Evolutionary conservation across 805 yeast genomes (phyloP).

Genomic region (Clavispora fructus): DNA sequence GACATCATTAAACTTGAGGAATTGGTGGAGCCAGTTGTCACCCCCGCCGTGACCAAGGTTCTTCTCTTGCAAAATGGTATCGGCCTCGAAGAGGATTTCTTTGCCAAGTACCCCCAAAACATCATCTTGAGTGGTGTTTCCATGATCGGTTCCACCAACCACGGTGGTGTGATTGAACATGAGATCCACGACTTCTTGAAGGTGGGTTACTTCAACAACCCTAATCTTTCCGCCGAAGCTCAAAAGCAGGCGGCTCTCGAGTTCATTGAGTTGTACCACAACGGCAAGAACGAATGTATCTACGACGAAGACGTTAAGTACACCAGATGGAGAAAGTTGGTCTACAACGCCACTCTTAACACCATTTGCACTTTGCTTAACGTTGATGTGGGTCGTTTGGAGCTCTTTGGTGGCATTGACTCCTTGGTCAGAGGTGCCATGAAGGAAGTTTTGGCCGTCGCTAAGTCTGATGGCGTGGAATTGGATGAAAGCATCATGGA

Average conservation of each 20-base stretch:
- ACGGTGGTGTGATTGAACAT: conserved; percentile 21
- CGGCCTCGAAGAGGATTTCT: conserved; percentile 30
- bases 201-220: conserved; percentile 30
- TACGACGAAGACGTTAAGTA: conserved; percentile 43
- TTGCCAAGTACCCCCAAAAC: conserved; percentile 27
- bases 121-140: conserved; percentile 33
- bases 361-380: conserved; percentile 56
- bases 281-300: conserved; percentile 35
- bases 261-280: conserved; percentile 43
- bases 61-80: conserved; percentile 39
- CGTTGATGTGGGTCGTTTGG: conserved; percentile 51
- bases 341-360: conserved; percentile 66
- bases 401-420: conserved; percentile 17
- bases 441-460: conserved; percentile 19
- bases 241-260: conserved; percentile 34
- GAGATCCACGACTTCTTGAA: conserved; percentile 20
- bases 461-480: conserved; percentile 21
- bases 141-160: conserved; percentile 30
- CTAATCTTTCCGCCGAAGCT: conserved; percentile 22
- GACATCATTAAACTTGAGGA: conserved; percentile 51
- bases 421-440: conserved; percentile 15
- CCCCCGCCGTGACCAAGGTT: conserved; percentile 19
- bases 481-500: conserved; percentile 17
- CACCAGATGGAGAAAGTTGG: conserved; percentile 61
- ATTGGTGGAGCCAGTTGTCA: conserved; percentile 44